Base-by-base conservation (phyloP, 495 filamentous ascomycete species). In the Parmelia sp. region DNA sequence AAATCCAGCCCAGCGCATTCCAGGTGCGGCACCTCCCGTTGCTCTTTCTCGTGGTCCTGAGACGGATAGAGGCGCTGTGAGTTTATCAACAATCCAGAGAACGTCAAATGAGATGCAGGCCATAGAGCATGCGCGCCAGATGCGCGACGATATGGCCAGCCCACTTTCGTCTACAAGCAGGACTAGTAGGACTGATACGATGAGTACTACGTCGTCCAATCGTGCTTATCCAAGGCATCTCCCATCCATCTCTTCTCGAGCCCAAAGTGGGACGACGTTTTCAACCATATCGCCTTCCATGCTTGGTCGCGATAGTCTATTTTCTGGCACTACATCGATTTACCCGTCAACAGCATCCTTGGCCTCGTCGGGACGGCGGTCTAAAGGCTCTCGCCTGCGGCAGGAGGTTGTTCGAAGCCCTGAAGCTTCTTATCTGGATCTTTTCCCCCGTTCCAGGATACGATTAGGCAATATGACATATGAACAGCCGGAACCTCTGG, bases 381-480 rank as follows among this genome's bases (percentile, higher is more conserved):
- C 87, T 29, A 82, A 81, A 57, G 84, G 83, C 8, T 96, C 91
- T 10, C 82, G 88, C 42, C 78, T 97, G 56, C 84, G 90, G 23
- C 87, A 96, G 69, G 91, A 98, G 72, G 82, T 97, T 40, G 79
- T 91, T 17, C 71, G 78, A 25, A 87, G 85, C 66, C 84, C 86
- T 9, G 83, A 86, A n/a, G 78, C 82, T 19, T 71, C 77, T 42
- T 80, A 79, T 35, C 82, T 86, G 33, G 79, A 81, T 71, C 65
- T 84, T 11, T 86, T 90, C 65, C 81, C 86, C 7, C 82, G 89
- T 78, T 83, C 88, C 72, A 80, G 91, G 71, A 76, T 87, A 56
- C 84, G 91, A 31, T 78, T 97, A 5, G 88, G 83, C 60, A 91
- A 94, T 60, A 86, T 96, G 42, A 86, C 88, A 2, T 95, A 90